Conservation (phyloP, 352 stramenopile genomes). For the Blastocystis sp. region DNA sequence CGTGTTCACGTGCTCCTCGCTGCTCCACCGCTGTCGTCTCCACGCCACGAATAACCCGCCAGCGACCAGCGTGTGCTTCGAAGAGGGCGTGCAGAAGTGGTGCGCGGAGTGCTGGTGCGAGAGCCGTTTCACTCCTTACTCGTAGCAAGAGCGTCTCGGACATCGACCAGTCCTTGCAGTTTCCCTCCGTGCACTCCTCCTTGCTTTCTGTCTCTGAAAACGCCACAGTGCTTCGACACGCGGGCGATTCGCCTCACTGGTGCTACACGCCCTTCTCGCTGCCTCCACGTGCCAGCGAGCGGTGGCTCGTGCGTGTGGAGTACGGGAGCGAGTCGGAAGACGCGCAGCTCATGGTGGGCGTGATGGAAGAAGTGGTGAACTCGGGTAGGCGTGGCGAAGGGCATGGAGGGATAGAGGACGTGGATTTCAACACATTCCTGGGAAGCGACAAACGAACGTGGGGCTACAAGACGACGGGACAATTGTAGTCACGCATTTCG, state of each 20-base stretch:
- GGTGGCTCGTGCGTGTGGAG: not conserved
- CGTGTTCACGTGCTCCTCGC: not conserved
- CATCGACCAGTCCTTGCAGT: not conserved
- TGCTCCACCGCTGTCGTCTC: not conserved
- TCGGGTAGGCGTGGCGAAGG: not conserved
- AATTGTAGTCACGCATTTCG: not conserved
- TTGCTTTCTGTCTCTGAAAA: not conserved
- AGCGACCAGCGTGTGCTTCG: not conserved
- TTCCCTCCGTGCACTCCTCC: not conserved
- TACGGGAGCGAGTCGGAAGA: not conserved
- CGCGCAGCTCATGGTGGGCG: constrained; percentile 32
- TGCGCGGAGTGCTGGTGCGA: constrained; percentile 6
- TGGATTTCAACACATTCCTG: constrained; percentile 22
- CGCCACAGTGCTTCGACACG: not conserved
- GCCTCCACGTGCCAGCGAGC: not conserved
- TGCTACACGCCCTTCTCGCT: not conserved
- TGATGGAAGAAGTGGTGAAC: constrained; percentile 27
- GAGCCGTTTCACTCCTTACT: not conserved
- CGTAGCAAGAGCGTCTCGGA: constrained; percentile 4
- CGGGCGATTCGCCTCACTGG: not conserved
- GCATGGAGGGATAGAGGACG: not conserved
- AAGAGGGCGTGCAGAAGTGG: not conserved
- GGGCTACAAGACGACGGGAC: constrained; percentile 54
- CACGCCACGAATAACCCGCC: not conserved
- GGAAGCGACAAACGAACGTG: constrained; percentile 26